Conservation (phyloP, 139 green algal genomes). For the Ettlia oleoabundans region DNA sequence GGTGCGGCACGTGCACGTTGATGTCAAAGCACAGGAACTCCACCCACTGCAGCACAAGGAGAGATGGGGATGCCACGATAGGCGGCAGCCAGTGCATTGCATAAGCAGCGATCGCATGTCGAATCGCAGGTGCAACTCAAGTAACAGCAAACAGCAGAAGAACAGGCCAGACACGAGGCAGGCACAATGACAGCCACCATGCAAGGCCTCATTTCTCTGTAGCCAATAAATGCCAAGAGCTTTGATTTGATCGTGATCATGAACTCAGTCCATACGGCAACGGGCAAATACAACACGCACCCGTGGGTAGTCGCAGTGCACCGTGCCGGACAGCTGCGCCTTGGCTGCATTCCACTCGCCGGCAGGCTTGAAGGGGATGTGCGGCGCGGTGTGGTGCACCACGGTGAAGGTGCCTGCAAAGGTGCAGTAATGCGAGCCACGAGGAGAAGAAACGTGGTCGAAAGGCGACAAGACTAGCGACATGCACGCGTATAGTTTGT, state of each 20-base stretch:
- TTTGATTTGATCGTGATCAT: no score
- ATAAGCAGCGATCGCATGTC: no score
- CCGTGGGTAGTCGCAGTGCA: constrained; percentile 96
- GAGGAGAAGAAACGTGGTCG: neutral
- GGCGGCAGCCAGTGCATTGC: no score
- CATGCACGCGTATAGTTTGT: no score
- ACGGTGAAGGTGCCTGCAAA: constrained; percentile 92
- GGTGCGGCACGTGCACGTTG: constrained; percentile 96
- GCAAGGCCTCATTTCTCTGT: neutral
- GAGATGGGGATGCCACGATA: neutral
- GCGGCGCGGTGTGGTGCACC: constrained; percentile 96
- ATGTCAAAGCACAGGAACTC: constrained; percentile 98
- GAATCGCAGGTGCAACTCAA: no score
- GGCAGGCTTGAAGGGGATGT: constrained; percentile 97
- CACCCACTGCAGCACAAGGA: constrained; percentile 70
- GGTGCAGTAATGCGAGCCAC: no score
- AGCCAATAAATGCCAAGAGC: neutral
- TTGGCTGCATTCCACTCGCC: constrained; percentile 92
- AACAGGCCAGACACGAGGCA: no score
- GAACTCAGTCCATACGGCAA: no score
- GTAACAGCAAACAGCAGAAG: no score
- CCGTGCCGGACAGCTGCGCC: constrained; percentile 90
- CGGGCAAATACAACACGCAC: constrained; percentile 31
- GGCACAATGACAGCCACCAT: neutral
- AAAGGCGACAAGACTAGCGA: no score